These are phyloP conservation scores for Pelargonium fulgidum DNA, from an alignment of 441 rosid genomes.

Conservation along the genomic window DNA sequence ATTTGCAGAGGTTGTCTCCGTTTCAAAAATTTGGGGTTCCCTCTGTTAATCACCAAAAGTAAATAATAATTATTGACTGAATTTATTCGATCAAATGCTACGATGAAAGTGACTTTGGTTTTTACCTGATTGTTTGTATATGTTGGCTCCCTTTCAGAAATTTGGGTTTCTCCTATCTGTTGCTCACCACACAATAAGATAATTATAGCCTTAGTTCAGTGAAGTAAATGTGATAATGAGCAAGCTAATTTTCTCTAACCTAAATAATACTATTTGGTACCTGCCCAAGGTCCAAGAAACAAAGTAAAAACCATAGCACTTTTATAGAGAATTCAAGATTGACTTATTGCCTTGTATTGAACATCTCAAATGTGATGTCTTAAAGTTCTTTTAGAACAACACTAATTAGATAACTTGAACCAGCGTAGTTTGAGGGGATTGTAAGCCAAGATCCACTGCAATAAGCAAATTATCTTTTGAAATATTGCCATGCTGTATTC, in stretches of 20 bases:
- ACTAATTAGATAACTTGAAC: neutral
- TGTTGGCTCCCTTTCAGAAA: conserved; percentile 4
- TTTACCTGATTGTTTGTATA: neutral
- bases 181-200: neutral
- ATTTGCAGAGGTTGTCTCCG: neutral
- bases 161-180: conserved; percentile 6
- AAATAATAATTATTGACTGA: neutral
- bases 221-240: neutral
- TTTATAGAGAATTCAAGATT: too few relatives aligned
- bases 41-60: neutral
- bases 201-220: neutral
- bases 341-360: too few relatives aligned
- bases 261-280: neutral
- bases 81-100: neutral
- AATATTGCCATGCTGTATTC: neutral
- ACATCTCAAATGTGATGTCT: neutral
- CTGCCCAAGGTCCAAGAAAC: neutral
- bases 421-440: neutral
- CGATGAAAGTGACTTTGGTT: neutral
- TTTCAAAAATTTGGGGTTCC: neutral
- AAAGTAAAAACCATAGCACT: too few relatives aligned
- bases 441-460: neutral
- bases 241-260: neutral
- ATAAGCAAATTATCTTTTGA: neutral
- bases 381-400: neutral